These are phyloP conservation scores for Bruguiera gymnorhiza DNA, from an alignment of 345 rosid species.

Conservation along the genomic window DNA sequence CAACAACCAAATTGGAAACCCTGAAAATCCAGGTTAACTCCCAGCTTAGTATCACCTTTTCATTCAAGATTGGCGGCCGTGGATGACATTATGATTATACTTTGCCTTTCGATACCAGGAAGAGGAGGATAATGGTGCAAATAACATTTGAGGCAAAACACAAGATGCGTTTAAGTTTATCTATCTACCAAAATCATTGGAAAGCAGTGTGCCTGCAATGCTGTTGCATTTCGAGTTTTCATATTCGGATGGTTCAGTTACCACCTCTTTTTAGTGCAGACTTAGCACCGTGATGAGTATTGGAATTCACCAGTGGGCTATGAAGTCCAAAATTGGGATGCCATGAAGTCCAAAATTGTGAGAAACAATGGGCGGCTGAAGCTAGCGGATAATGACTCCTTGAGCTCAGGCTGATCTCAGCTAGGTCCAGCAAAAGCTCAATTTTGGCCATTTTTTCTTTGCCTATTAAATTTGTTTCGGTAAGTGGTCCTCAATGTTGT, in stretches of 20 bases:
- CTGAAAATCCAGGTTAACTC: slow-evolving; percentile 26
- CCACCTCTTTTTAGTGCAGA: too few species aligned
- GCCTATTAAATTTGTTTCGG: background rate
- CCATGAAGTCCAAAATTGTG: background rate
- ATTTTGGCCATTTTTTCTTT: background rate
- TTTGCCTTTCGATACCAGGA: background rate
- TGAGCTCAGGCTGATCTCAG: too few species aligned
- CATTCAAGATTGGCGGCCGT: slow-evolving; percentile 6
- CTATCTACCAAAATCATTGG: background rate
- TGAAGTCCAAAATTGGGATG: too few species aligned
- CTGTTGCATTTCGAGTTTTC: too few species aligned
- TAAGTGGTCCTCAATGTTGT: too few species aligned
- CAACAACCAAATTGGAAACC: slow-evolving; percentile 39
- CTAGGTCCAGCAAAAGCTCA: too few species aligned
- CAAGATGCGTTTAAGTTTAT: background rate
- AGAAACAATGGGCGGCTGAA: too few species aligned
- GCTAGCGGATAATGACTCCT: too few species aligned
- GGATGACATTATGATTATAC: background rate
- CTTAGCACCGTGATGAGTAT: too few species aligned
- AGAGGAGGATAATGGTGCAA: background rate
- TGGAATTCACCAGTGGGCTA: background rate
- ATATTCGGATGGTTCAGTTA: too few species aligned
- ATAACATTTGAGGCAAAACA: background rate
- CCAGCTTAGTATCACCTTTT: slow-evolving; percentile 2
- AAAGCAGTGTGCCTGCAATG: too few species aligned